Percentiles rank a stretch among this genome's conserved stretches.
Evolutionary conservation across 2,329 filamentous ascomycete genomes (phyloP).

Genomic region (Fusarium foetens): DNA sequence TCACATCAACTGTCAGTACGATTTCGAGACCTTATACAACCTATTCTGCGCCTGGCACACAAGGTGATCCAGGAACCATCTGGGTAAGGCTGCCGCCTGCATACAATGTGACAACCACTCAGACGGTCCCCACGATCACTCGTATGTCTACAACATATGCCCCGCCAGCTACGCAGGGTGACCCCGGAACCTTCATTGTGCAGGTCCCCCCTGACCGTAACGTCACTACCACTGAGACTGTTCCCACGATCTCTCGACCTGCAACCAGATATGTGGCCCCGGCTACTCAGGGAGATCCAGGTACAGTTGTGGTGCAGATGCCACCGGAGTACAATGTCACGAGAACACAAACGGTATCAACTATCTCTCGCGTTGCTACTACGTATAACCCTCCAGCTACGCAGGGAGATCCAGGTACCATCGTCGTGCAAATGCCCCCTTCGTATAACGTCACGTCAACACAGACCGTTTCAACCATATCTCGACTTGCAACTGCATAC

Average conservation of each 20-base stretch:
- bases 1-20: not conserved
- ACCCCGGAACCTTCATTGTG: conserved; percentile 15
- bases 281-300: conserved; percentile 8
- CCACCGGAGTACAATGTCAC: conserved; percentile 15
- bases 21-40: conserved; percentile 3
- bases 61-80: conserved; percentile 20
- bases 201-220: not conserved
- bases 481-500: not conserved
- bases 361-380: not conserved
- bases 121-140: conserved; percentile 1
- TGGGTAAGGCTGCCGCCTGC: not conserved
- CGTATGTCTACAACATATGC: conserved; percentile 2
- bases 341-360: not conserved
- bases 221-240: conserved; percentile 6
- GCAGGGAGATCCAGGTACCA: conserved; percentile 6
- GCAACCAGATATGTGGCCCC: conserved; percentile 3
- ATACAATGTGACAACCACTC: conserved; percentile 13
- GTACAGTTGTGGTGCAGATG: conserved; percentile 14
- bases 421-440: conserved; percentile 2
- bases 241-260: not conserved
- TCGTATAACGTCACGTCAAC: conserved; percentile 4
- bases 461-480: not conserved
- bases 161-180: conserved; percentile 1
- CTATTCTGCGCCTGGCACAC: not conserved
- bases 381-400: not conserved